Base-by-base conservation (phyloP, 2,329 filamentous ascomycete genomes). In the Exophiala mesophila region DNA sequence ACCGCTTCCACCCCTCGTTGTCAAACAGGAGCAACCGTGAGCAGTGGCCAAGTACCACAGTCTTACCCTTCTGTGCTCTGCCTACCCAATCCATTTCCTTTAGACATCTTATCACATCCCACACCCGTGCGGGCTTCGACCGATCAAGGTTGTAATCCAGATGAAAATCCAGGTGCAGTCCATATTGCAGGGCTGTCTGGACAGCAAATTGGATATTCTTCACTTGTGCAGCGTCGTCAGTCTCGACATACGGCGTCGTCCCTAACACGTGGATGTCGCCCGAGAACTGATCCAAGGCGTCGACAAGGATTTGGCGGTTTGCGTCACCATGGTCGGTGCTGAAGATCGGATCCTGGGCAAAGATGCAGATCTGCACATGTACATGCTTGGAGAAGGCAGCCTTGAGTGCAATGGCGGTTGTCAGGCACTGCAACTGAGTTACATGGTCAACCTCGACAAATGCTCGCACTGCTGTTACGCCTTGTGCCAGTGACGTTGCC, bases 361-460 rank as follows among this genome's bases (percentile, higher is more conserved):
- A 87, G 1, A 74, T 76, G 54, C 79, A 85, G 3, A 88, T 71
- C 59, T 87, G 83, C 4, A 87, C 62, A 5, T 74, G 63, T 47
- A 82, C 76, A 5, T 67, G 61, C 15, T 71, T 65, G 8, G 61
- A 57, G 57, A 77, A 82, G 39, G 73, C 64, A 2, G 66, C 54
- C 59, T 80, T 80, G 34, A 87, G 65, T 21, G 62, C 63, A 18
- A 80, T 57, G 0, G 77, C 82, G 2, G 74, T 76, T 29, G 74
- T 66, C 3, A 83, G 60, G 52, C 78, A 82, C 45, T 71, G 75
- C 41, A 73, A 61, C 3, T 68, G 64, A 1, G 85, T 80, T 6
- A 75, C 72, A 30, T 72, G 70, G 59, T 86, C 83, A 1, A 86
- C 70, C 61, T 87, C 83, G 35, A 85, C 80, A 57, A 86, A 87